Evolutionary conservation across 306 rosid species (phyloP), one percentile per base, ranked within the genome.

Genomic region (Medicago arabica): DNA sequence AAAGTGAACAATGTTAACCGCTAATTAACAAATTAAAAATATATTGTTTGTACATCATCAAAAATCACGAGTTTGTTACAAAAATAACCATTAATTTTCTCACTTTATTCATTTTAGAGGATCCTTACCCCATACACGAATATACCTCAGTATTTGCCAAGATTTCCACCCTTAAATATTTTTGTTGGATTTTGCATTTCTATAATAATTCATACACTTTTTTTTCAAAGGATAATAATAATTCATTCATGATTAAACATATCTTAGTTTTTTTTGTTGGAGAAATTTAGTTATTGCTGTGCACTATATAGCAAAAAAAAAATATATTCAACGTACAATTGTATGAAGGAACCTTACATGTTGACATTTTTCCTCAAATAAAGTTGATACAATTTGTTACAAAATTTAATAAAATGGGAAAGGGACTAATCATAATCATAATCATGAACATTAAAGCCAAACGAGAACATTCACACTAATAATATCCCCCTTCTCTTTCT

Each of bases 401-500:
- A 81, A 2, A 50, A 75, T 23, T 25, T 12, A 38, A 80, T 59
- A 68, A 75, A 55, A 25, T 62, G 34, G 14, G 71, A 71, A 65
- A 3, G 11, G 4, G 10, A 74, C 58, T 13, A 61, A 28, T 28
- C 31, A 34, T 34, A 31, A 19, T 18, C 28, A 15, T 9, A 61
- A 61, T 5, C 9, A 71, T 44, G 11, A 50, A 58, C 39, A 55
- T 17, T 41, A 34, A 64, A 72, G 15, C 7, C 40, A 51, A 59
- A 36, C 16, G 23, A 15, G 16, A 67, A n/a, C 38, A 46, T 66
- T 60, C 23, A 39, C 70, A 54, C 23, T 41, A 63, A 11, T 85
- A 85, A 51, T 58, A 65, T 31, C 77, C 80, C 61, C 74, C 83
- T 40, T 66, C 59, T 55, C 77, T 76, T 18, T 65, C 58, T 55